Percentiles rank a stretch among this genome's conserved stretches.
Evolutionary conservation across 2,329 filamentous ascomycete species (phyloP).

Genomic region (Delphinella strobiligena): DNA sequence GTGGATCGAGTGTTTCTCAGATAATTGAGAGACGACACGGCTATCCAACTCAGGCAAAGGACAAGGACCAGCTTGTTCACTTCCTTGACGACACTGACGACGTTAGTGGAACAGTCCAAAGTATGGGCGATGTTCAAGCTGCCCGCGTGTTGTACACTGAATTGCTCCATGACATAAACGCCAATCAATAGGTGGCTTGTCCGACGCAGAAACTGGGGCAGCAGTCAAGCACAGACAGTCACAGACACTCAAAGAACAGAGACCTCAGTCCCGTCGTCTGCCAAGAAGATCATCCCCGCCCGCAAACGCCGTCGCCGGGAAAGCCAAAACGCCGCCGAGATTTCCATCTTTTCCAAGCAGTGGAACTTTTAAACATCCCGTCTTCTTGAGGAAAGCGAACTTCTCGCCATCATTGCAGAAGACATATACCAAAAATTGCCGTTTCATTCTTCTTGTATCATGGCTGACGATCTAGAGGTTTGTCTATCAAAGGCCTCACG

Average conservation of each 20-base stretch:
- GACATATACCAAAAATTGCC: too few species aligned
- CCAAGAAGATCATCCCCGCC: too few species aligned
- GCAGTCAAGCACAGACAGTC: too few species aligned
- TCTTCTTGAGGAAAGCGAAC: not conserved
- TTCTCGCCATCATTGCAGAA: not conserved
- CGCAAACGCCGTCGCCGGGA: too few species aligned
- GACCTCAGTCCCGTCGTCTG: too few species aligned
- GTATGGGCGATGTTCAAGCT: slow-evolving; percentile 34
- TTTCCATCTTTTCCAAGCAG: not conserved
- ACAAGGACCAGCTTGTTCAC: slow-evolving; percentile 39
- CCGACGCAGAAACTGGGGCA: too few species aligned
- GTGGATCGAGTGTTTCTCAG: slow-evolving; percentile 7
- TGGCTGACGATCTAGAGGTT: slow-evolving; percentile 12
- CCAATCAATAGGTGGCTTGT: too few species aligned
- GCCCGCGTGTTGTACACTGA: slow-evolving; percentile 20
- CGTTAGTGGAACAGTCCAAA: slow-evolving; percentile 38
- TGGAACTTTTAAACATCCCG: too few species aligned
- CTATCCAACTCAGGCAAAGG: slow-evolving; percentile 27
- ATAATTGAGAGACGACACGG: slow-evolving; percentile 17
- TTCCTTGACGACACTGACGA: slow-evolving; percentile 38
- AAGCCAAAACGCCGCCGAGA: too few species aligned
- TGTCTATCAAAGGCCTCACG: too few species aligned
- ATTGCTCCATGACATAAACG: slow-evolving; percentile 25
- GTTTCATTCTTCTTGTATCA: slow-evolving; percentile 1
- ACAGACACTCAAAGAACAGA: too few species aligned